These are phyloP conservation scores for Tetrapisispora taiwanensis DNA, from an alignment of 805 yeast species.

Conservation along the genomic window DNA sequence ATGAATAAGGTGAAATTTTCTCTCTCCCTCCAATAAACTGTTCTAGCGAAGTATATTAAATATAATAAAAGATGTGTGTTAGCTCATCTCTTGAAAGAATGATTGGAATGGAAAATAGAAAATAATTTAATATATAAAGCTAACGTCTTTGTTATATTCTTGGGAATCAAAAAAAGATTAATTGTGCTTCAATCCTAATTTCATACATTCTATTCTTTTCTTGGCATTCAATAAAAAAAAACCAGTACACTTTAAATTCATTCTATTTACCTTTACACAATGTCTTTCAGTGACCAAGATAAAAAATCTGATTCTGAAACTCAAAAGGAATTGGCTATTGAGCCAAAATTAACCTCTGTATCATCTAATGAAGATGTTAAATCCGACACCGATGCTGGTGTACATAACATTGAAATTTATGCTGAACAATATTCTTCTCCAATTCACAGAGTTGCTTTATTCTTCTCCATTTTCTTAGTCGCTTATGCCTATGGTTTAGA, in stretches of 20 bases:
- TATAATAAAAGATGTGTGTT: too few species aligned
- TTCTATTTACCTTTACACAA: not conserved
- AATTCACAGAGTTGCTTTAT: constrained; percentile 33
- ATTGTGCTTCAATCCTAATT: too few species aligned
- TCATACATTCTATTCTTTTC: too few species aligned
- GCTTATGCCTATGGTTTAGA: constrained; percentile 55
- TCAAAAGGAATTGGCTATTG: not conserved
- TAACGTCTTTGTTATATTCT: too few species aligned
- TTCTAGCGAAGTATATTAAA: too few species aligned
- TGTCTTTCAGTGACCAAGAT: constrained; percentile 1
- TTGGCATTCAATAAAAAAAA: too few species aligned
- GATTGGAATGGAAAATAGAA: too few species aligned
- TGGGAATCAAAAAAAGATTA: too few species aligned
- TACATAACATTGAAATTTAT: constrained; percentile 45
- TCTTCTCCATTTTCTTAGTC: constrained; percentile 41
- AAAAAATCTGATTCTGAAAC: not conserved
- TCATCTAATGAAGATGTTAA: constrained; percentile 1
- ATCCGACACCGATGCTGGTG: constrained; percentile 31
- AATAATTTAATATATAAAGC: too few species aligned
- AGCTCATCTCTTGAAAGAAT: too few species aligned
- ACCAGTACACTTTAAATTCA: not conserved
- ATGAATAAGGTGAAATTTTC: too few species aligned
- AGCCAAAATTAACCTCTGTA: not conserved
- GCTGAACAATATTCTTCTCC: constrained; percentile 40
- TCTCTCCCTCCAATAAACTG: too few species aligned